Percentiles rank a stretch among this genome's conserved stretches.
phyloP scores from a whole-genome alignment of 129 eudicot species.

The Tagetes erecta region DNA sequence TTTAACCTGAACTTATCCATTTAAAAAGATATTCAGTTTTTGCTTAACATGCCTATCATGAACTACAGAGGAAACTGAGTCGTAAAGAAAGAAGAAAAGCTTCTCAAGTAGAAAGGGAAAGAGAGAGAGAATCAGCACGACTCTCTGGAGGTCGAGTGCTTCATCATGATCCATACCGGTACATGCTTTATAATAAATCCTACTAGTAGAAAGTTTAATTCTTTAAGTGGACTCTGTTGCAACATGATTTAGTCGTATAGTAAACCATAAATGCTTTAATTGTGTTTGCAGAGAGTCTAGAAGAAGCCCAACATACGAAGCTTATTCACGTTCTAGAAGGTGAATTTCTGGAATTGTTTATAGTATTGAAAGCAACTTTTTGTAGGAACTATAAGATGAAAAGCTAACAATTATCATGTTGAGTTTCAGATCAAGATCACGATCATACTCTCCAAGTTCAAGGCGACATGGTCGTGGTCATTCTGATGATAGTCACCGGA shows the following conservation, averaged over 20 bases:
- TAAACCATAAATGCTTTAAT: background rate
- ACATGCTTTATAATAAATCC: background rate
- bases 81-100: slow-evolving; percentile 98
- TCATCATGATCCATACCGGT: slow-evolving; percentile 96
- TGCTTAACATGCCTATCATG: background rate
- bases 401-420: background rate
- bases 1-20: background rate
- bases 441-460: slow-evolving; percentile 78
- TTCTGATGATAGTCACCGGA: slow-evolving; percentile 63
- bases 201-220: background rate
- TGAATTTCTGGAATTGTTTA: slow-evolving; percentile 16
- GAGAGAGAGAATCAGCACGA: slow-evolving; percentile 81
- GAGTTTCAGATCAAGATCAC: slow-evolving; percentile 67
- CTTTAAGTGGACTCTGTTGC: background rate
- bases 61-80: slow-evolving; percentile 85
- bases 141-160: slow-evolving; percentile 68
- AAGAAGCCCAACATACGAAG: slow-evolving; percentile 96
- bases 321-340: slow-evolving; percentile 93
- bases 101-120: slow-evolving; percentile 90
- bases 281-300: slow-evolving; percentile 77
- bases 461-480: slow-evolving; percentile 78
- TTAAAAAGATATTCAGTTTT: background rate
- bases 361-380: slow-evolving; percentile 1
- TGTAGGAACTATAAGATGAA: background rate
- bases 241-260: slow-evolving; percentile 6